Conservation (phyloP, 2,329 filamentous ascomycete species). For the Dothistroma septosporum region DNA sequence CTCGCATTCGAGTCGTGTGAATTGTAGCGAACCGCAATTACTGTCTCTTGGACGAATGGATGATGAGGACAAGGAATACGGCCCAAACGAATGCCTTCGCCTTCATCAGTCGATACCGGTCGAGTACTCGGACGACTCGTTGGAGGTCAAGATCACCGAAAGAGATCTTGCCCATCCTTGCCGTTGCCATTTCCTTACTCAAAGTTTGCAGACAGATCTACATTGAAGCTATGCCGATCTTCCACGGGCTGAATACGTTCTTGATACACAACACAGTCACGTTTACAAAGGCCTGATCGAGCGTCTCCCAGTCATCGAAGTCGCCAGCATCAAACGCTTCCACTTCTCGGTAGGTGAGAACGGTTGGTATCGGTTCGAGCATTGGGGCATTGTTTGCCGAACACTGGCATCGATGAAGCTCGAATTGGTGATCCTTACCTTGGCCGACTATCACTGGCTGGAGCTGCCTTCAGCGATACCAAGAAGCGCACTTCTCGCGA, state of each 20-base stretch:
- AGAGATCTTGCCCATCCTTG: neutral
- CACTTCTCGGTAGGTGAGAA: neutral
- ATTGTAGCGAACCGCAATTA: neutral
- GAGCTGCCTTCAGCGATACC: too few relatives aligned
- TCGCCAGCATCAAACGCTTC: neutral
- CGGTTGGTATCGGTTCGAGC: too few relatives aligned
- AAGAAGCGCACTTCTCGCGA: too few relatives aligned
- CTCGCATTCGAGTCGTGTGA: too few relatives aligned
- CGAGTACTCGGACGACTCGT: neutral
- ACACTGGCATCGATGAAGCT: neutral
- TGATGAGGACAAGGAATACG: too few relatives aligned
- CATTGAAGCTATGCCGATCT: conserved; percentile 5
- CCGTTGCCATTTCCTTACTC: too few relatives aligned
- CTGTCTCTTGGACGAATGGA: neutral
- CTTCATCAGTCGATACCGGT: neutral
- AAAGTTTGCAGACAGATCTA: conserved; percentile 5
- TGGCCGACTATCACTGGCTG: too few relatives aligned
- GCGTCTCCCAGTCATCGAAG: neutral
- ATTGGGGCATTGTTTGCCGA: neutral
- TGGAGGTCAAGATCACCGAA: neutral
- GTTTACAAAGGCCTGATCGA: neutral
- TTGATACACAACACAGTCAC: neutral
- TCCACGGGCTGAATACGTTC: conserved; percentile 5
- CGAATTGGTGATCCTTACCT: neutral
- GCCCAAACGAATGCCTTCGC: too few relatives aligned